Percentiles rank a stretch among this genome's conserved stretches.
phyloP scores from a whole-genome alignment of 2,329 filamentous ascomycete genomes.

The Fusarium graminum region DNA sequence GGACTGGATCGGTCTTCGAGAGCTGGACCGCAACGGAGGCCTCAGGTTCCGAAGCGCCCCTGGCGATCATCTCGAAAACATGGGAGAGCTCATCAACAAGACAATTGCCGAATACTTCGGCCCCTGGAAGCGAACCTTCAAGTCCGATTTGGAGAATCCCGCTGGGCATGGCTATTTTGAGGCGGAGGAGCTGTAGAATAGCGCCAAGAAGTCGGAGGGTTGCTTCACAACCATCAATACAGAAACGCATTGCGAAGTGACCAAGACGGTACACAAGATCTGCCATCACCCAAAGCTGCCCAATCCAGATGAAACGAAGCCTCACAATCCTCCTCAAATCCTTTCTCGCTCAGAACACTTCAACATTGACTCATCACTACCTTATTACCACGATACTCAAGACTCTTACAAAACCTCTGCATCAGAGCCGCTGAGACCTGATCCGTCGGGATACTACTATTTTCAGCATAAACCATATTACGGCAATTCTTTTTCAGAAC shows the following conservation, averaged over 20 bases:
- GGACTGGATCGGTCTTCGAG: conserved; percentile 91
- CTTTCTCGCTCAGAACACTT: background rate
- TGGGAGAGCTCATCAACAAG: conserved; percentile 72
- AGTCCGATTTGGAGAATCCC: conserved; percentile 39
- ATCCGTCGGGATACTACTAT: too few relatives aligned
- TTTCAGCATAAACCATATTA: too few relatives aligned
- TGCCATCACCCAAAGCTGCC: background rate
- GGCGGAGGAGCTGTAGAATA: conserved; percentile 56
- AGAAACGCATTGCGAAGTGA: background rate
- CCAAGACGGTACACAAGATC: background rate
- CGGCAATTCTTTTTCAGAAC: too few relatives aligned
- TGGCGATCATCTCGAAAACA: conserved; percentile 87
- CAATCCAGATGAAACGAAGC: background rate
- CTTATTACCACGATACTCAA: background rate
- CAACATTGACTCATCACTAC: background rate
- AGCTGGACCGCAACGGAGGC: conserved; percentile 81
- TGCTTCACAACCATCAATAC: background rate
- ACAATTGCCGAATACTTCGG: conserved; percentile 78
- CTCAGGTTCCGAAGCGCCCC: conserved; percentile 79
- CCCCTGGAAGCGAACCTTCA: conserved; percentile 58
- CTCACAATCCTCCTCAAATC: background rate
- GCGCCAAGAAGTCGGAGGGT: background rate
- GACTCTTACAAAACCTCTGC: too few relatives aligned
- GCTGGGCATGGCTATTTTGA: conserved; percentile 24
- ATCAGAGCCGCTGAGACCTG: too few relatives aligned